Evolutionary conservation across 768 basidiomycete genomes (phyloP).

Genomic region (Leccinum ochraceum): DNA sequence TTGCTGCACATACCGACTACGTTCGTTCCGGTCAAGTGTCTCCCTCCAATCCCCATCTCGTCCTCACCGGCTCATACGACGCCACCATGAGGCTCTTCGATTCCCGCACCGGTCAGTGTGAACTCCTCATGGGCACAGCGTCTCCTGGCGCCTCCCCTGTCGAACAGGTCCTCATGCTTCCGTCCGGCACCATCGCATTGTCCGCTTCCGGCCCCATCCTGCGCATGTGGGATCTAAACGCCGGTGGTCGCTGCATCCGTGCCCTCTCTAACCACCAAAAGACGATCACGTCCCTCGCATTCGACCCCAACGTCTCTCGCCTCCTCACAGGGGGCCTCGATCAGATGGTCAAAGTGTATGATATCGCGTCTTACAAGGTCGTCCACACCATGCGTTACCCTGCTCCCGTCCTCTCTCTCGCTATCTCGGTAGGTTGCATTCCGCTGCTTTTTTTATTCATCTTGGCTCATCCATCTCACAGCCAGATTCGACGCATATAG

Average conservation of each 20-base stretch:
- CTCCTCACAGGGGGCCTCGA: constrained; percentile 91
- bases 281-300: constrained; percentile 87
- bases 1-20: constrained; percentile 90
- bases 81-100: constrained; percentile 89
- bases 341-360: constrained; percentile 99
- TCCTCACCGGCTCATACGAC: constrained; percentile 96
- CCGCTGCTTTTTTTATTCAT: neutral
- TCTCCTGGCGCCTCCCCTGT: constrained; percentile 54
- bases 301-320: constrained; percentile 73
- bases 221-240: constrained; percentile 92
- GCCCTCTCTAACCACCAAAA: constrained; percentile 99
- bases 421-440: constrained; percentile 69
- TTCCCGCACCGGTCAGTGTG: constrained; percentile 76
- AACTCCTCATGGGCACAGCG: constrained; percentile 71
- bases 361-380: constrained; percentile 90
- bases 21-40: constrained; percentile 92
- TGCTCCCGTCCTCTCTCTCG: constrained; percentile 85
- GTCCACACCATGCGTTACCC: constrained; percentile 99
- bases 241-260: constrained; percentile 84
- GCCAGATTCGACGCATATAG: constrained; percentile 97
- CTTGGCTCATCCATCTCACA: constrained; percentile 33
- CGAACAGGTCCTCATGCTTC: constrained; percentile 92
- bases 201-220: constrained; percentile 92
- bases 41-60: constrained; percentile 74
- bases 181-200: constrained; percentile 81